Evolutionary conservation across 768 basidiomycete species (phyloP).

Genomic region (Collybiopsis luxurians): DNA sequence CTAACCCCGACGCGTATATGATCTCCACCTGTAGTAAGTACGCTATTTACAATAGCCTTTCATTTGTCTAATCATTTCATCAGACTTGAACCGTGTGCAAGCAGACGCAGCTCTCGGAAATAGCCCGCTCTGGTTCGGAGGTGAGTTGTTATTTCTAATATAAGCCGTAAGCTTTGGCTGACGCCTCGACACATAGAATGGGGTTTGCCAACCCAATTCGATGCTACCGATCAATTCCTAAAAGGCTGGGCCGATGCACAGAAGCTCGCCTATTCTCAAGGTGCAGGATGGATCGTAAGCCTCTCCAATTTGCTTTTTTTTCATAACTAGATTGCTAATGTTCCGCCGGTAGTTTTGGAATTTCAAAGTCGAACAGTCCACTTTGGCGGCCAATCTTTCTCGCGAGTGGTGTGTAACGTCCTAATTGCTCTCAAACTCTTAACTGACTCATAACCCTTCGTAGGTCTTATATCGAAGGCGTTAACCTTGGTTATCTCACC

Average conservation of each 20-base stretch:
- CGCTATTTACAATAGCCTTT: too few relatives aligned
- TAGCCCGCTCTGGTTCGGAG: slow-evolving; percentile 50
- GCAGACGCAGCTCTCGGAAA: slow-evolving; percentile 41
- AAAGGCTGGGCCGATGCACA: slow-evolving; percentile 74
- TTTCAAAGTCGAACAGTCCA: slow-evolving; percentile 67
- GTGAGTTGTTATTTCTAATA: slow-evolving; percentile 1
- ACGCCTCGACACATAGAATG: slow-evolving; percentile 34
- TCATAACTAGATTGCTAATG: background rate
- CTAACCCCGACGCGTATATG: slow-evolving; percentile 65
- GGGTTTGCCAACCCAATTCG: slow-evolving; percentile 63
- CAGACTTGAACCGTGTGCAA: slow-evolving; percentile 61
- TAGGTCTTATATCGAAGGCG: slow-evolving; percentile 72
- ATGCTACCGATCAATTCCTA: slow-evolving; percentile 59
- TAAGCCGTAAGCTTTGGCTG: too few relatives aligned
- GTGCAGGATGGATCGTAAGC: slow-evolving; percentile 67
- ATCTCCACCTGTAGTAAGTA: slow-evolving; percentile 65
- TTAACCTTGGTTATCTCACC: slow-evolving; percentile 59
- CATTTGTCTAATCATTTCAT: too few relatives aligned
- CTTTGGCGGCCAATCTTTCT: slow-evolving; percentile 45
- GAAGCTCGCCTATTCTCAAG: slow-evolving; percentile 59
- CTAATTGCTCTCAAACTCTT: background rate
- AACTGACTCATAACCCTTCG: background rate
- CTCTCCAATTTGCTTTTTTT: background rate
- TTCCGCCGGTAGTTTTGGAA: slow-evolving; percentile 54
- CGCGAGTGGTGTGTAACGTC: slow-evolving; percentile 55